A percentile compares a stretch with the other conserved stretches of the same genome.
Conservation (phyloP, 129 eudicot species). For the Flaveria ramosissima region DNA sequence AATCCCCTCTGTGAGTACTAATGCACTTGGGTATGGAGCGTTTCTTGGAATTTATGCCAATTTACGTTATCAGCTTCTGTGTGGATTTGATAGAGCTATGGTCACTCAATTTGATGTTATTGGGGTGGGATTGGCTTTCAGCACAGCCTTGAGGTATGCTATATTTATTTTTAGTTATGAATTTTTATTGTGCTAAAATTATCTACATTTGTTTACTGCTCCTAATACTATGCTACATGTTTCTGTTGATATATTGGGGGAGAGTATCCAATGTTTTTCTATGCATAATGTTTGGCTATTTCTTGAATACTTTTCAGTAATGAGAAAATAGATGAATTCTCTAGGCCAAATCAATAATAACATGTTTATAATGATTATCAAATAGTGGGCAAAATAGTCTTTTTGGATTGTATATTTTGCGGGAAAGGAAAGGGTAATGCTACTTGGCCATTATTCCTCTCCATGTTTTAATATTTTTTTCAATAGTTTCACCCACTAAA, state of each 20-base stretch:
- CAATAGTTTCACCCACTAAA: too few relatives aligned
- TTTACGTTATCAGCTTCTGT: conserved; percentile 79
- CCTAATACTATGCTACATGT: not conserved
- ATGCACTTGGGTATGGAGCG: conserved; percentile 96
- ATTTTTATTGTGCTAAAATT: not conserved
- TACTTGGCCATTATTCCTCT: not conserved
- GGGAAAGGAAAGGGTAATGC: not conserved
- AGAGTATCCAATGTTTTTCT: not conserved
- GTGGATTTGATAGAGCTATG: conserved; percentile 79
- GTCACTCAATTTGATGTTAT: conserved; percentile 83
- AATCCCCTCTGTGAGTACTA: conserved; percentile 72
- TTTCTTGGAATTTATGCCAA: conserved; percentile 92
- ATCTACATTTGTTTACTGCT: not conserved
- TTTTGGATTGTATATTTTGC: not conserved
- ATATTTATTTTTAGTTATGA: not conserved
- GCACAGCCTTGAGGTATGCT: conserved; percentile 74
- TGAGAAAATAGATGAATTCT: not conserved
- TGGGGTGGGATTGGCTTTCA: conserved; percentile 75
- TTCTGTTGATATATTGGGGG: not conserved
- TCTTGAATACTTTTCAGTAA: not conserved
- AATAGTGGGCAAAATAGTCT: not conserved
- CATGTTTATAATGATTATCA: not conserved
- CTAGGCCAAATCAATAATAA: not conserved
- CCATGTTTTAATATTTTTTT: not conserved
- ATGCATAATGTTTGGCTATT: not conserved